Base-by-base conservation (phyloP, 495 filamentous ascomycete genomes). In the Hypoxylon subgilvum region DNA sequence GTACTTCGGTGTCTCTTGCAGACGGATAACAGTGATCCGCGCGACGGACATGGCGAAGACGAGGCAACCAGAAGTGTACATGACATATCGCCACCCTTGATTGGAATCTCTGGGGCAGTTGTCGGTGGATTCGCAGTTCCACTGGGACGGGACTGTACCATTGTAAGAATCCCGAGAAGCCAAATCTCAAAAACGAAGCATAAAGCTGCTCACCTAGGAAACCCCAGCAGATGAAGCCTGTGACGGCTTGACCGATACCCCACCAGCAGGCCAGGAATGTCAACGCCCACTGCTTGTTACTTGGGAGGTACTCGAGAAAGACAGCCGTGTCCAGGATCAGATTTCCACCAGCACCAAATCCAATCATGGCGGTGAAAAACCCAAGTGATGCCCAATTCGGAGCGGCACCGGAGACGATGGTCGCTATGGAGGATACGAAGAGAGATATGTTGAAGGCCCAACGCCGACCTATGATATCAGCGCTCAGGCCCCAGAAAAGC, bases 51-150 rank as follows among this genome's bases (percentile, higher is more conserved):
- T 80, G 38, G 84, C 69, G 38, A 91, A 80, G 25, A 89, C 85
- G 32, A 91, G 76, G 14, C 81, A 81, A 13, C 88, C 87, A 31
- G 76, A 79, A 1, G 86, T 82, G 66, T 81, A 82, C 64, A 87
- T 81, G 56, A 91, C 74, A 53, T 94, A 96, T 56, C 91, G 76
- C 91, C 91, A 95, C 52, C 91, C 91, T 84, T 84, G 86, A 61
- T 92, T 92, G 50, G 85, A 74, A 23, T 74, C 73, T 57, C 77
- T 82, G 14, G 76, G 80, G 66, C 89, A 92, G 50, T 71, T 51
- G 2, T 82, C 81, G 5, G 66, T 76, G 5, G 79, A 74, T 4
- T 76, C 64, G 63, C 90, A 92, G n/a, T 82, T 82, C 78, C 75
- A 80, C 31, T 68, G 63, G 8, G 52, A 38, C 2, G 72, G 75